phyloP scores from a whole-genome alignment of 257 asterid genomes.

The Salvia hispanica region DNA sequence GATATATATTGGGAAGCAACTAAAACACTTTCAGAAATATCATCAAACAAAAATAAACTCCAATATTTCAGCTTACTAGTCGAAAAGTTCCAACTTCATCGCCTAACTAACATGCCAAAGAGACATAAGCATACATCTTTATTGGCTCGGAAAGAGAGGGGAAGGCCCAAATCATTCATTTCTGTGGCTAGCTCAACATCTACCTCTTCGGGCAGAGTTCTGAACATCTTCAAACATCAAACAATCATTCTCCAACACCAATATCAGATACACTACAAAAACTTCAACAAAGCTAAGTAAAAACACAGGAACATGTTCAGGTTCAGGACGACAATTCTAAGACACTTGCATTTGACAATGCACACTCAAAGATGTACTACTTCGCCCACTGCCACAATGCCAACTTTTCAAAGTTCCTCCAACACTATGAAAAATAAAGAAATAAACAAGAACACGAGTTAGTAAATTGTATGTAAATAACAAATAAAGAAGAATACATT shows the following conservation, averaged over 20 bases:
- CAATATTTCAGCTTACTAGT: background rate
- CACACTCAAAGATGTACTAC: too few relatives aligned
- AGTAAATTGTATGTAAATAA: too few relatives aligned
- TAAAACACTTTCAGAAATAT: slow-evolving; percentile 16
- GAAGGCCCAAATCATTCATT: slow-evolving; percentile 82
- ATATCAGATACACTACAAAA: slow-evolving; percentile 23
- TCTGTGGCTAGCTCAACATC: slow-evolving; percentile 55
- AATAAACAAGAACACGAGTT: too few relatives aligned
- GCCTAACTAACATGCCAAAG: background rate
- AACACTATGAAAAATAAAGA: too few relatives aligned
- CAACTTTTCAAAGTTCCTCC: too few relatives aligned
- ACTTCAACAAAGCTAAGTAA: background rate
- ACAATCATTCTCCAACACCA: slow-evolving; percentile 24
- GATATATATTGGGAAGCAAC: background rate
- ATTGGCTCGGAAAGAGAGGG: slow-evolving; percentile 70
- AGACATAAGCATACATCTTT: slow-evolving; percentile 56
- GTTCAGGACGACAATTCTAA: too few relatives aligned
- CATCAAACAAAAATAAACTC: background rate
- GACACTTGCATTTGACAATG: too few relatives aligned
- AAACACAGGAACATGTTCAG: slow-evolving; percentile 29
- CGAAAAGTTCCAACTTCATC: slow-evolving; percentile 12
- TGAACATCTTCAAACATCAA: slow-evolving; percentile 26
- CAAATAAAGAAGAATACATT: too few relatives aligned
- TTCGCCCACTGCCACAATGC: too few relatives aligned
- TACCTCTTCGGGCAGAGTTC: slow-evolving; percentile 46